Evolutionary conservation across 805 yeast species (phyloP), one percentile per base, ranked within the genome.

Genomic region (Naumovozyma dairenensis): DNA sequence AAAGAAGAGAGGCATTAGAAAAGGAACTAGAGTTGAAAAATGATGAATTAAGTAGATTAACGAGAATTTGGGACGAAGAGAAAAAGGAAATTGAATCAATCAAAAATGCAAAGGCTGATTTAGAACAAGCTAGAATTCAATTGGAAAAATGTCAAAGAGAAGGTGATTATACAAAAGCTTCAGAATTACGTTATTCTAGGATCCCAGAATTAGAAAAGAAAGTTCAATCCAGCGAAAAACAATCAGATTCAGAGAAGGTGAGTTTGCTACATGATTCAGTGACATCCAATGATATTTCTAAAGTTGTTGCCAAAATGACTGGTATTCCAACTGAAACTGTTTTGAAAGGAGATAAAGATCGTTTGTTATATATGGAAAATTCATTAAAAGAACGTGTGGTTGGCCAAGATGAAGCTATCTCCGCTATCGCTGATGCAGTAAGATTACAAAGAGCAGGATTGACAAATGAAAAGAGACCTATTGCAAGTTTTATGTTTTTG

Each of bases 381-480:
- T 73, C 83, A 0, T 60, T 89, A 45, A 75, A 74, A 48, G 70
- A 71, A 41, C 76, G 84, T 40, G 96, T 89, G 18, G 76, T 89
- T 42, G 97, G 98, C 5, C 98, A 89, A 59, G 95, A 89, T 51
- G 94, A 85, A 51, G 97, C 97, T 0, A 85, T 92, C 28, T 70
- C 72, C 37, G 81, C 94, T 0, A 80, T 89, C 32, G 71, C 96
- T 0, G 94, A 87, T 57, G 96, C 97, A 1, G 97, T 89, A 12
- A 78, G 96, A 57, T 66, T 89, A 38, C 98, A 92, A 56, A 73
- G 98, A 51, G 98, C 98, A 0, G 98, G 98, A 1, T 71, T 89
- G 39, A 89, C 97, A 7, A 81, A 83, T 56, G 95, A 86, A 43
- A 82, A 82, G 59, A 72, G 96, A 40, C 98, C 98, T 5, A 87